Base-by-base conservation (phyloP, 2,329 filamentous ascomycete genomes). In the Pseudocercospora fijiensis region DNA sequence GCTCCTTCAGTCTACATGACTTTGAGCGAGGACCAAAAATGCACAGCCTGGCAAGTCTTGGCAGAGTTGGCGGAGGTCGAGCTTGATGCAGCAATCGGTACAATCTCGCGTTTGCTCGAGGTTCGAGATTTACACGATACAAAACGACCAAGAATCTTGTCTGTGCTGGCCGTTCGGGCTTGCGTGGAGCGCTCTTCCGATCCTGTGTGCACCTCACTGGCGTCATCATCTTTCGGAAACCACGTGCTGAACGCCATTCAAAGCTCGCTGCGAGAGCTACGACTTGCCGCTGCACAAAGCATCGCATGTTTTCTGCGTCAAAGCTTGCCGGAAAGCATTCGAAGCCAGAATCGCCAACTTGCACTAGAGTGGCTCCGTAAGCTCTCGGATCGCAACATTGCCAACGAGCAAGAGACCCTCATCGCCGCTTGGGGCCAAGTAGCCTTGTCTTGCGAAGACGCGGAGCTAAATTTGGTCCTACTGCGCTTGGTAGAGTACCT, bases 371-470 rank as follows among this genome's bases (percentile, higher is more conserved):
- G 90, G 70, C 80, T 98, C 9, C 88, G 88, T 67, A 85, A 82
- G 3, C 81, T 96, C 10, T 91, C 90, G 0, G 88, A 91, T 53
- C 88, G 88, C 62, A 85, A 87, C 60, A 81, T 86, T 7, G 77
- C 87, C 4, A 83, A 87, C 64, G 79, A 93, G 51, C 88, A 92
- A 57, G 94, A 98, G 76, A 93, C 91, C 18, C 88, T 91, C 67
- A 89, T 98, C 62, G 81, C 95, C 77, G 90, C 91, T 13, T 92
- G 94, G 85, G 90, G 90, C n/a, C 89, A 92, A 73, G 82, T 96
- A 56, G 94, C 91, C 65, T 84, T 85, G 62, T 83, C 89, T 9
- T 89, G 90, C 51, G 85, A 86, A 16, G 91, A 95, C 66, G 87
- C 94, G 67, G 92, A 96, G 74, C 85, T 96, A 61, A 95, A 95